Percentiles rank a stretch among this genome's conserved stretches.
Conservation (phyloP, 2,329 filamentous ascomycete species). For the Alternaria metachromatica region DNA sequence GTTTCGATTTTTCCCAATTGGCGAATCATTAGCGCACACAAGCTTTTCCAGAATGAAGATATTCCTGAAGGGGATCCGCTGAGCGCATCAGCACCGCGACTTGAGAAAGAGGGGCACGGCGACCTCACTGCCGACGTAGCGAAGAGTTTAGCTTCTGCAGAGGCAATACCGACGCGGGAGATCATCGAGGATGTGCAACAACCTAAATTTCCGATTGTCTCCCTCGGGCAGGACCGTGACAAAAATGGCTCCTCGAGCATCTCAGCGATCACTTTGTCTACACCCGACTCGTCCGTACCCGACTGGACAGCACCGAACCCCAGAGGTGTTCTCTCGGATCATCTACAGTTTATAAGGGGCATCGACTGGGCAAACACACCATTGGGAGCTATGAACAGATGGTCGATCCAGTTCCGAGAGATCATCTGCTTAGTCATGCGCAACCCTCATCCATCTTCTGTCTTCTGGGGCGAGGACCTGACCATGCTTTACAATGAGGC, state of each 20-base stretch:
- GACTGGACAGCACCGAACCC: conserved; percentile 37
- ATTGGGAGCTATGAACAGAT: conserved; percentile 56
- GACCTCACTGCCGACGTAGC: not conserved
- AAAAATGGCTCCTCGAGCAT: conserved; percentile 23
- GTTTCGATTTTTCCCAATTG: conserved; percentile 39
- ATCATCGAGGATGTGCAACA: conserved; percentile 2
- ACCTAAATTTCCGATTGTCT: conserved; percentile 12
- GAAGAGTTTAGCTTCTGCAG: conserved; percentile 12
- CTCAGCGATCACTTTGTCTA: conserved; percentile 29
- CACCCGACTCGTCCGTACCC: conserved; percentile 29
- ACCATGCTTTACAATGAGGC: conserved; percentile 51
- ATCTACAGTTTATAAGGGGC: conserved; percentile 48
- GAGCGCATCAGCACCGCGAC: conserved; percentile 1
- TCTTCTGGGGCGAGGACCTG: conserved; percentile 46
- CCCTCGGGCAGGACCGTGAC: conserved; percentile 23
- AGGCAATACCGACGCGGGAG: conserved; percentile 2
- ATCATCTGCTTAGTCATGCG: conserved; percentile 41
- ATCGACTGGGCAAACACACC: conserved; percentile 58
- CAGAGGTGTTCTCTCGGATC: conserved; percentile 37
- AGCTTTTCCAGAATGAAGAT: conserved; percentile 25
- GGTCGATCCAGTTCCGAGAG: conserved; percentile 58
- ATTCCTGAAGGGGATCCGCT: conserved; percentile 16
- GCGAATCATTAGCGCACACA: conserved; percentile 36
- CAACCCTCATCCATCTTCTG: conserved; percentile 36
- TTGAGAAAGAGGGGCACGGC: not conserved